Evolutionary conservation across 148 eudicot species (phyloP).

Genomic region (Polygonum maritimum): DNA sequence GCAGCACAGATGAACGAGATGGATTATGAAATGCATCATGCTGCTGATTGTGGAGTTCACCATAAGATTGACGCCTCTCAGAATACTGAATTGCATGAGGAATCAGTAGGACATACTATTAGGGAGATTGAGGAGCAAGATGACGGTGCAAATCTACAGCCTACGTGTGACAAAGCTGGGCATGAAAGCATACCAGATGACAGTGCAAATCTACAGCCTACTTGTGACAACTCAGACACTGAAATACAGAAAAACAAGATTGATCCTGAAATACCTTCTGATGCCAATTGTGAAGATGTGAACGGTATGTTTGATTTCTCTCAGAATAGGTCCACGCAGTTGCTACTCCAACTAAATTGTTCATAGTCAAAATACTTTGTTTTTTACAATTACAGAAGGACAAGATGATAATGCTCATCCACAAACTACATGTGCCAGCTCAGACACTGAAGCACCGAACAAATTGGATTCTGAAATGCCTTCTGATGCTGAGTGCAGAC

Average conservation of each 20-base stretch:
- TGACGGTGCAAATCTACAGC: neutral
- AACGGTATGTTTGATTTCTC: neutral
- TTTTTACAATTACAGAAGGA: neutral
- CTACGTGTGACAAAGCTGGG: neutral
- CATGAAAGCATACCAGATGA: neutral
- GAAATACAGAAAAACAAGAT: neutral
- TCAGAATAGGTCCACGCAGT: neutral
- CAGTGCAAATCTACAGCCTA: neutral
- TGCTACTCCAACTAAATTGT: neutral
- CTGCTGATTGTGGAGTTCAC: neutral
- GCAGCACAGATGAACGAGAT: neutral
- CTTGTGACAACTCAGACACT: conserved; percentile 6
- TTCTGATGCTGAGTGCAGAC: neutral
- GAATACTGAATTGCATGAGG: neutral
- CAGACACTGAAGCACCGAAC: neutral
- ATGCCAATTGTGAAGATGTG: neutral
- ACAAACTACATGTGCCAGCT: neutral
- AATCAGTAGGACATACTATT: neutral
- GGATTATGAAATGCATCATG: neutral
- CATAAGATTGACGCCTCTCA: neutral
- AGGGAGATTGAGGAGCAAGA: conserved; percentile 1
- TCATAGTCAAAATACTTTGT: neutral
- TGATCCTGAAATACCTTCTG: neutral
- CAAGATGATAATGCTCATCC: neutral
- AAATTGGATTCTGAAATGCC: neutral